Conservation (phyloP, 2,329 filamentous ascomycete species). For the Cercospora sp. region DNA sequence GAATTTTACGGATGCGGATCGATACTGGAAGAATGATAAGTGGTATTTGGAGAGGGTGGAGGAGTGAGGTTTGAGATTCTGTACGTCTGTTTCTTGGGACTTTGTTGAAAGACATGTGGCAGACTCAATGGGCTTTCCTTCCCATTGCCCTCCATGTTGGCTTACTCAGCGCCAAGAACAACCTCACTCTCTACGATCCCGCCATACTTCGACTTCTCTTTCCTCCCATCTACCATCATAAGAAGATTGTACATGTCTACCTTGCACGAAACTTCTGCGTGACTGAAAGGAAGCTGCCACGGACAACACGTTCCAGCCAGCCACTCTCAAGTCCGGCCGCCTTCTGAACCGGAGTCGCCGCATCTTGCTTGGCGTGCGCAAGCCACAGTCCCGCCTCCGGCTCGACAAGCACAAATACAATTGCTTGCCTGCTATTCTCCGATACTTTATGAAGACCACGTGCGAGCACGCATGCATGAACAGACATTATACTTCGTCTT, state of each 20-base stretch:
- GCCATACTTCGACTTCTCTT: not conserved
- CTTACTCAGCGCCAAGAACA: not conserved
- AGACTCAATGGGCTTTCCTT: no score
- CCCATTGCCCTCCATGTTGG: no score
- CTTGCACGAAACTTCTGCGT: not conserved
- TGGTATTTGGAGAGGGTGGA: not conserved
- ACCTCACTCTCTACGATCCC: not conserved
- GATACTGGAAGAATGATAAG: not conserved
- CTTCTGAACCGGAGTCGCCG: no score
- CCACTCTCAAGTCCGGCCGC: not conserved
- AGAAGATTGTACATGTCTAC: not conserved
- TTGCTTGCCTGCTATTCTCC: not conserved
- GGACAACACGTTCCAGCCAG: not conserved
- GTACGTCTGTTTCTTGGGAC: no score
- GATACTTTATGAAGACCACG: not conserved
- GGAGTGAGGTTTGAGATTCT: not conserved
- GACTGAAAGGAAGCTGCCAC: no score
- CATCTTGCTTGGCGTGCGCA: not conserved
- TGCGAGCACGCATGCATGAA: not conserved
- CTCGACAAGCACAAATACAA: not conserved
- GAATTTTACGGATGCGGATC: not conserved
- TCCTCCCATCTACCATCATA: not conserved
- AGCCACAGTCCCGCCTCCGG: not conserved
- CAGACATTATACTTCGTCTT: not conserved
- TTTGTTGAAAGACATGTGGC: no score